phyloP scores from a whole-genome alignment of 345 rosid species.

The Aurinia saxatilis region DNA sequence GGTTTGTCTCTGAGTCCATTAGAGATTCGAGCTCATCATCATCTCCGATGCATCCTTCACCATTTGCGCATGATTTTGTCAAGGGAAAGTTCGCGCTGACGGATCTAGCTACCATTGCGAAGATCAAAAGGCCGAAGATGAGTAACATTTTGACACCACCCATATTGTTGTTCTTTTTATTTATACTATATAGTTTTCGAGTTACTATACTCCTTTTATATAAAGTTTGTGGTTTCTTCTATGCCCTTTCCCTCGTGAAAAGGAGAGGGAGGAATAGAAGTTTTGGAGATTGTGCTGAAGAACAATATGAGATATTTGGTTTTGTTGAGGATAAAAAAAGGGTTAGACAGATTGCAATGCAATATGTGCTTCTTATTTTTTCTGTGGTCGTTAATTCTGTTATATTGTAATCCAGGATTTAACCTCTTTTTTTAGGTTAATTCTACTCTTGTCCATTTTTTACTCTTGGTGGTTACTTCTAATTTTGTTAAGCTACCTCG shows the following conservation, averaged over 20 bases:
- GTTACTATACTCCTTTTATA: too few relatives aligned
- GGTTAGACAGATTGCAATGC: constrained; percentile 13
- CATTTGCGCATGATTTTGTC: constrained; percentile 20
- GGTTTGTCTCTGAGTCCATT: constrained; percentile 36
- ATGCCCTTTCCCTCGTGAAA: constrained; percentile 36
- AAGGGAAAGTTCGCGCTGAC: constrained; percentile 21
- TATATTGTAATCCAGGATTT: constrained; percentile 8
- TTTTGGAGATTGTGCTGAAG: constrained; percentile 17
- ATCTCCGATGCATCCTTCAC: constrained; percentile 29
- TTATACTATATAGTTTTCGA: too few relatives aligned
- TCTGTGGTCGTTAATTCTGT: constrained; percentile 22
- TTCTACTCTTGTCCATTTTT: constrained; percentile 3
- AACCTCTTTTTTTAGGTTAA: constrained; percentile 20
- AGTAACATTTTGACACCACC: constrained; percentile 25
- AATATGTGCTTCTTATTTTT: neutral
- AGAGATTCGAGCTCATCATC: constrained; percentile 28
- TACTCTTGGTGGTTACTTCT: constrained; percentile 7
- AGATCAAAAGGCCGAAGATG: constrained; percentile 25
- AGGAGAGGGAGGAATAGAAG: constrained; percentile 28
- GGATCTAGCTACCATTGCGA: constrained; percentile 23
- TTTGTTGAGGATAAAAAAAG: constrained; percentile 21
- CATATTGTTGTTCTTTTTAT: constrained; percentile 17
- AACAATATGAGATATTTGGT: constrained; percentile 19
- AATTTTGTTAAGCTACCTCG: constrained; percentile 7
- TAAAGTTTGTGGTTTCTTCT: constrained; percentile 25